Base-by-base conservation (phyloP, 208 protist species). In the Acanthamoeba divionensis region DNA sequence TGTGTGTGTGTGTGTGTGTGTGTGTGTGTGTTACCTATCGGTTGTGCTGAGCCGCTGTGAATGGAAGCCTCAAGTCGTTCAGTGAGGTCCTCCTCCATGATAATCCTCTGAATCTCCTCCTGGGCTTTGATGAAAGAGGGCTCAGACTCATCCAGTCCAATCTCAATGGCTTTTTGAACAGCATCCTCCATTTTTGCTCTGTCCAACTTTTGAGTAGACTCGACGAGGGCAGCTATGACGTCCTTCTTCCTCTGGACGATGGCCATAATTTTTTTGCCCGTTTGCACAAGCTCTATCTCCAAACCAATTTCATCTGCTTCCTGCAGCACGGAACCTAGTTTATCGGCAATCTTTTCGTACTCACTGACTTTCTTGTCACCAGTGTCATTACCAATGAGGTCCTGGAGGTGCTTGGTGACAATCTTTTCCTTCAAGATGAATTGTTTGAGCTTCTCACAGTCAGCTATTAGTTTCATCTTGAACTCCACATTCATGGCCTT, bases 361-460 rank as follows among this genome's bases (percentile, higher is more conserved):
- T n/a, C n/a, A n/a, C n/a, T n/a, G n/a, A n/a, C n/a, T n/a, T n/a
- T n/a, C n/a, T n/a, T n/a, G n/a, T n/a, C n/a, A n/a, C n/a, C n/a
- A n/a, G n/a, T n/a, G n/a, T n/a, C n/a, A n/a, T n/a, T n/a, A n/a
- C n/a, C n/a, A n/a, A 65, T 7, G 57, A 15, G 26, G 13, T 36
- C 9, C 12, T 0, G 1, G n/a, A 82, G 71, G 47, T 82, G 31
- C n/a, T 55, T n/a, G 8, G 71, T 82, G 47, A 82, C 24, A 10
- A 36, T 48, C 38, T 60, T 82, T 48, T 82, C 71, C 71, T 57
- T 82, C 41, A 60, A 26, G 71, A 82, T 82, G 41, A 82, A 9
- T 41, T 2, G 13, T 36, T 48, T 82, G 71, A 82, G 71, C 41
- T 82, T 31, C 47, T 82, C 60, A 48, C 45, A 48, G 45, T 82